phyloP scores from a whole-genome alignment of 495 filamentous ascomycete species.

The Penicillium macrosclerotiorum region DNA sequence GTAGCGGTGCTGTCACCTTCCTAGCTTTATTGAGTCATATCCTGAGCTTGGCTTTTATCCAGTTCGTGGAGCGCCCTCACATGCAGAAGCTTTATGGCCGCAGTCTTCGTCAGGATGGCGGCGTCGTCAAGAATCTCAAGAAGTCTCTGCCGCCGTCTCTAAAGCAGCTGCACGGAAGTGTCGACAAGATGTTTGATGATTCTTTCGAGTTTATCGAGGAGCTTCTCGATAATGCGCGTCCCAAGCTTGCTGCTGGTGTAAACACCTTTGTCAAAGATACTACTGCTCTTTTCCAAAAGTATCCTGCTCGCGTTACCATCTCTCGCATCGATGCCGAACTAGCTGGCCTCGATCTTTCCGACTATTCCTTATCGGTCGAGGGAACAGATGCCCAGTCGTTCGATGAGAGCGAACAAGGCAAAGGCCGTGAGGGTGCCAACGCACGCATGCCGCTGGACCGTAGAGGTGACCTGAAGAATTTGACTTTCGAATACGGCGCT shows the following conservation, averaged over 20 bases:
- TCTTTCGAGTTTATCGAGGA: constrained; percentile 88
- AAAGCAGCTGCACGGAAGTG: constrained; percentile 71
- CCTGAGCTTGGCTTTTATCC: constrained; percentile 81
- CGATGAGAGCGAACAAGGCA: constrained; percentile 47
- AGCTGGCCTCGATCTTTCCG: constrained; percentile 76
- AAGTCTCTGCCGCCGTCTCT: constrained; percentile 83
- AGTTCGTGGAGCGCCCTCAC: constrained; percentile 91
- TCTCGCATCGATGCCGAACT: constrained; percentile 77
- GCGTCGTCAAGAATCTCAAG: constrained; percentile 85
- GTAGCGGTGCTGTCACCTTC: constrained; percentile 77
- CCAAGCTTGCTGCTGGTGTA: constrained; percentile 83
- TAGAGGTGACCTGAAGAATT: constrained; percentile 62
- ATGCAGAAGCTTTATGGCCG: constrained; percentile 97
- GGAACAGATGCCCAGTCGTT: constrained; percentile 56
- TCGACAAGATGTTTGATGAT: constrained; percentile 83
- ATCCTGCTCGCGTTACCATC: constrained; percentile 84
- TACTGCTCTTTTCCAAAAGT: constrained; percentile 80
- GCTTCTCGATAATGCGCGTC: constrained; percentile 80
- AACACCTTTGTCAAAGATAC: constrained; percentile 86
- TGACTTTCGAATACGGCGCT: constrained; percentile 84
- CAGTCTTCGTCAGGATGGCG: constrained; percentile 79
- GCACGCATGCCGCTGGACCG: constrained; percentile 49
- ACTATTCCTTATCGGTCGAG: constrained; percentile 76
- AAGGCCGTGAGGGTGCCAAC: constrained; percentile 50
- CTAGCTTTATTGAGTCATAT: constrained; percentile 84